Evolutionary conservation across 2,329 filamentous ascomycete species (phyloP).

Genomic region (Drechslerella stenobrocha): DNA sequence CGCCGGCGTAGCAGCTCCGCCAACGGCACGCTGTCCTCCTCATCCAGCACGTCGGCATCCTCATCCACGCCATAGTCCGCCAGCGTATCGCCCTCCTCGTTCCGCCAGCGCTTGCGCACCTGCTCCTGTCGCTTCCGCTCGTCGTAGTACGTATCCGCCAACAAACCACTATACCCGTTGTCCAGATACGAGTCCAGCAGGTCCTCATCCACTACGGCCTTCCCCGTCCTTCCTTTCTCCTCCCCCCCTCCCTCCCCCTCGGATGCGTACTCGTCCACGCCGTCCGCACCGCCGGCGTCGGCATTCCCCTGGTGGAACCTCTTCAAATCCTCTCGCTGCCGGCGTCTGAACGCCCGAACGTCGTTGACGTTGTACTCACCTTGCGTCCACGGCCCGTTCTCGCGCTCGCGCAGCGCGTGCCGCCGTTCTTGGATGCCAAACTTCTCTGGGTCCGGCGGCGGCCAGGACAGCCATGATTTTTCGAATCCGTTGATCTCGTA

Average conservation of each 20-base stretch:
- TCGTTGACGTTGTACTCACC: slow-evolving; percentile 54
- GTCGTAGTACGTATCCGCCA: slow-evolving; percentile 39
- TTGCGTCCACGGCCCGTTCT: slow-evolving; percentile 27
- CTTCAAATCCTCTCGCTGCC: slow-evolving; percentile 61
- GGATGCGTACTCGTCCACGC: slow-evolving; percentile 34
- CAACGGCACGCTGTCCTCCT: slow-evolving; percentile 69
- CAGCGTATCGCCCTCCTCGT: slow-evolving; percentile 73
- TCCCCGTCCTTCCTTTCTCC: slow-evolving; percentile 51
- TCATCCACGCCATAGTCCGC: slow-evolving; percentile 80
- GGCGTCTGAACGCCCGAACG: slow-evolving; percentile 59
- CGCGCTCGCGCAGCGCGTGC: slow-evolving; percentile 41
- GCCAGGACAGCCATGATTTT: slow-evolving; percentile 65
- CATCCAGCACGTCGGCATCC: slow-evolving; percentile 65
- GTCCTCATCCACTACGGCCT: slow-evolving; percentile 53
- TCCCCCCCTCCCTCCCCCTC: slow-evolving; percentile 14
- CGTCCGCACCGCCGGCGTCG: too few relatives aligned
- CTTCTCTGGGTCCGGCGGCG: slow-evolving; percentile 67
- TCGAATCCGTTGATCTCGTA: slow-evolving; percentile 81
- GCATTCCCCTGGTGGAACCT: slow-evolving; percentile 54
- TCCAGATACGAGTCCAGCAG: slow-evolving; percentile 50
- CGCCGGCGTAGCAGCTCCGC: slow-evolving; percentile 67
- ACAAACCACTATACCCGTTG: slow-evolving; percentile 45
- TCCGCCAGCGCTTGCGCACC: slow-evolving; percentile 68
- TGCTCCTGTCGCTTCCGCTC: slow-evolving; percentile 51
- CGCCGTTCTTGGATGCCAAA: slow-evolving; percentile 54